Conservation (phyloP, 768 basidiomycete genomes). For the Pisolithus sp. region DNA sequence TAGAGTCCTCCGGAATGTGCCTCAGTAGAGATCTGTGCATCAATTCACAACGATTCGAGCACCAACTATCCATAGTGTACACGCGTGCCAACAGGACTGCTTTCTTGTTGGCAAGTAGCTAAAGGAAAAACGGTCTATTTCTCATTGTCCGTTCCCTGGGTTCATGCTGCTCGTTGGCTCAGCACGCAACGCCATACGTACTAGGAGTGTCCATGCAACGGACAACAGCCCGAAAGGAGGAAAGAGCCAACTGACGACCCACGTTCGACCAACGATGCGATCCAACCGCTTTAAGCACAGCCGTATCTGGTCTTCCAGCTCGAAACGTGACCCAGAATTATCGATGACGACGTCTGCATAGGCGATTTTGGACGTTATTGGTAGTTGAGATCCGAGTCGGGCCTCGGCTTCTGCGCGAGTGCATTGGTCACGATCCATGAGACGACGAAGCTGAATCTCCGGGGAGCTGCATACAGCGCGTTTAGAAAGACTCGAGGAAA, state of each 20-base stretch:
- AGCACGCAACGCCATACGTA: constrained; percentile 23
- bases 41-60: too few species aligned
- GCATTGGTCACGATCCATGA: constrained; percentile 70
- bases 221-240: constrained; percentile 50
- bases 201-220: constrained; percentile 34
- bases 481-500: not conserved
- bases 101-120: too few species aligned
- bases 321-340: constrained; percentile 72
- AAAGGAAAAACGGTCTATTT: too few species aligned
- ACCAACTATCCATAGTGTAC: too few species aligned
- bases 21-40: too few species aligned
- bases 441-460: constrained; percentile 75
- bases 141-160: not conserved
- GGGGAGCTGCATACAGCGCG: constrained; percentile 48
- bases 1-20: too few species aligned
- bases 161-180: constrained; percentile 6
- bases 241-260: constrained; percentile 57
- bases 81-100: too few species aligned
- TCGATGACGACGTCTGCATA: constrained; percentile 86
- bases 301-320: constrained; percentile 47
- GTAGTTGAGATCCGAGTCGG: constrained; percentile 74
- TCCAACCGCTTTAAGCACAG: constrained; percentile 38
- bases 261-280: constrained; percentile 46
- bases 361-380: constrained; percentile 70
- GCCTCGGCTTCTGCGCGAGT: constrained; percentile 60